Evolutionary conservation across 163 green algal species (phyloP).

Genomic region (Chlamydomonas reinhardtii): DNA sequence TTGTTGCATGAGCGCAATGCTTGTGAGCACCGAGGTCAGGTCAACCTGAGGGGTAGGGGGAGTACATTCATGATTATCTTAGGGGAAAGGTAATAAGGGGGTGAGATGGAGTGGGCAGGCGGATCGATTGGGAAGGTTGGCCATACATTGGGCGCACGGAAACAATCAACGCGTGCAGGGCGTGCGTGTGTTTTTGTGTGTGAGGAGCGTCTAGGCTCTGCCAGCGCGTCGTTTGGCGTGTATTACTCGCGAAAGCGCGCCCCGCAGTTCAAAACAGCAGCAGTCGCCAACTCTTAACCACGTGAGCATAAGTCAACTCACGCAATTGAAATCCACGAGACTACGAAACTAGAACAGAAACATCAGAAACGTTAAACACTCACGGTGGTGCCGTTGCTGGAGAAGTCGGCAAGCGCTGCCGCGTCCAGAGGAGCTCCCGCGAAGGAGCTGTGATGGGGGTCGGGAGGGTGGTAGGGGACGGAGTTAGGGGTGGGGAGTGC

Average conservation of each 20-base stretch:
- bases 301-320: too few relatives aligned
- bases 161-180: too few relatives aligned
- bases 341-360: background rate
- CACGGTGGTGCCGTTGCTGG: too few relatives aligned
- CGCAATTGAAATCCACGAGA: background rate
- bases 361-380: background rate
- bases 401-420: background rate
- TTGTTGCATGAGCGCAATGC: constrained; percentile 43
- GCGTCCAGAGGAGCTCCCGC: constrained; percentile 11
- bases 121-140: too few relatives aligned
- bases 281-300: too few relatives aligned
- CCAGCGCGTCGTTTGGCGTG: too few relatives aligned
- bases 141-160: too few relatives aligned
- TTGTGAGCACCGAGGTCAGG: constrained; percentile 36
- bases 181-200: too few relatives aligned
- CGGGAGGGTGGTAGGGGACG: background rate
- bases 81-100: background rate
- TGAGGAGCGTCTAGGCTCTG: too few relatives aligned
- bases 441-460: constrained; percentile 14
- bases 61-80: background rate
- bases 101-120: too few relatives aligned
- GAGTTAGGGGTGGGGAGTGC: background rate
- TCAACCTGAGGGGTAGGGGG: background rate
- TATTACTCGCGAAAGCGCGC: too few relatives aligned
- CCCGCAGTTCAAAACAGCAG: too few relatives aligned